Evolutionary conservation across 2,329 filamentous ascomycete genomes (phyloP).

Genomic region (Calonectria ilicicola): DNA sequence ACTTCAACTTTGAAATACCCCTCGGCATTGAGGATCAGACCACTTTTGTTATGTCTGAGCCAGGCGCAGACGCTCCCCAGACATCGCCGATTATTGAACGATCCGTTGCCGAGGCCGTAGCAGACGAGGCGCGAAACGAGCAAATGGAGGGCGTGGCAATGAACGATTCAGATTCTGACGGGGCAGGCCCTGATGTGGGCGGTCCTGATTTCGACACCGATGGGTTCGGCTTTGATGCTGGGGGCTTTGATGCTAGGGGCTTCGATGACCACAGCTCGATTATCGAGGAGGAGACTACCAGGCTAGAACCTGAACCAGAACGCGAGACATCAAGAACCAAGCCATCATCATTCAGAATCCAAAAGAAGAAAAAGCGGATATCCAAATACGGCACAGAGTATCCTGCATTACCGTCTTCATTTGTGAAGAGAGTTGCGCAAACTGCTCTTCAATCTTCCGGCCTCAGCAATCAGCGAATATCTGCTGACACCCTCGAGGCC

Average conservation of each 20-base stretch:
- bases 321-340: not conserved
- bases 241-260: constrained; percentile 32
- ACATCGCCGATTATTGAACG: constrained; percentile 43
- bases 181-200: constrained; percentile 20
- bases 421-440: constrained; percentile 80
- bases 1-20: constrained; percentile 64
- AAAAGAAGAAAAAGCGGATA: constrained; percentile 56
- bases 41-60: constrained; percentile 61
- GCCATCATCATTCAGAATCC: constrained; percentile 29
- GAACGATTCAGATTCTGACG: constrained; percentile 36
- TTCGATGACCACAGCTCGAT: constrained; percentile 40
- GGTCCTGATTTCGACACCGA: constrained; percentile 26
- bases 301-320: not conserved
- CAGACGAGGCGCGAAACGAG: constrained; percentile 26
- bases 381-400: constrained; percentile 82
- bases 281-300: constrained; percentile 2
- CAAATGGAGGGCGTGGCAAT: constrained; percentile 22
- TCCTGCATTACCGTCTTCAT: constrained; percentile 77
- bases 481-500: constrained; percentile 78
- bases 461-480: constrained; percentile 75
- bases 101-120: constrained; percentile 34
- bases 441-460: constrained; percentile 77
- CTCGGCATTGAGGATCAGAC: constrained; percentile 61
- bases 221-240: constrained; percentile 32
- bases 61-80: constrained; percentile 41